These are phyloP conservation scores for Spergularia marina DNA, from an alignment of 148 eudicot genomes.

Conservation along the genomic window DNA sequence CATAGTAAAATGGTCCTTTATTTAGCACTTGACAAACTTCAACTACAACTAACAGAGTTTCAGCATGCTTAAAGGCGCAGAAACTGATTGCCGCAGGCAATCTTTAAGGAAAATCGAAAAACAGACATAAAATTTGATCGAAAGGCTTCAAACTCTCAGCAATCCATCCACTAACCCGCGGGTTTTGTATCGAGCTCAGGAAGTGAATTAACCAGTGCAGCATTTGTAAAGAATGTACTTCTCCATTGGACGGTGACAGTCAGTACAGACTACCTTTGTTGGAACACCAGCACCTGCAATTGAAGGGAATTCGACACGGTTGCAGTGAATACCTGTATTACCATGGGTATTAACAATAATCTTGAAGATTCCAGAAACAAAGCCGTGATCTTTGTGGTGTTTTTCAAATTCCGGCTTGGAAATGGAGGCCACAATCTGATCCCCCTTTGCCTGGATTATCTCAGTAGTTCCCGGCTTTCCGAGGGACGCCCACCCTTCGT, in stretches of 20 bases:
- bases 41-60: too few relatives aligned
- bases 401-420: conserved; percentile 39
- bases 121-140: too few relatives aligned
- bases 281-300: conserved; percentile 29
- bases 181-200: too few relatives aligned
- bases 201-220: conserved; percentile 53
- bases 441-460: conserved; percentile 50
- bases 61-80: too few relatives aligned
- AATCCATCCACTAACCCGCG: too few relatives aligned
- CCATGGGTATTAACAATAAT: conserved; percentile 24
- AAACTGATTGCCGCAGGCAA: too few relatives aligned
- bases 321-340: conserved; percentile 69
- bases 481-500: conserved; percentile 65
- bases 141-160: too few relatives aligned
- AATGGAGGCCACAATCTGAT: conserved; percentile 30
- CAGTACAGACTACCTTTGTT: conserved; percentile 43
- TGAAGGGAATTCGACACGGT: conserved; percentile 66
- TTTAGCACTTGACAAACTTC: too few relatives aligned
- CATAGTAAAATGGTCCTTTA: too few relatives aligned
- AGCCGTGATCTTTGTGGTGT: conserved; percentile 34
- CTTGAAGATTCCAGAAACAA: conserved; percentile 44
- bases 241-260: conserved; percentile 74
- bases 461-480: conserved; percentile 43
- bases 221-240: conserved; percentile 82
- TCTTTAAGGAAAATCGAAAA: too few relatives aligned